Evolutionary conservation across 2,329 filamentous ascomycete species (phyloP).

Genomic region (Lomentospora prolificans): DNA sequence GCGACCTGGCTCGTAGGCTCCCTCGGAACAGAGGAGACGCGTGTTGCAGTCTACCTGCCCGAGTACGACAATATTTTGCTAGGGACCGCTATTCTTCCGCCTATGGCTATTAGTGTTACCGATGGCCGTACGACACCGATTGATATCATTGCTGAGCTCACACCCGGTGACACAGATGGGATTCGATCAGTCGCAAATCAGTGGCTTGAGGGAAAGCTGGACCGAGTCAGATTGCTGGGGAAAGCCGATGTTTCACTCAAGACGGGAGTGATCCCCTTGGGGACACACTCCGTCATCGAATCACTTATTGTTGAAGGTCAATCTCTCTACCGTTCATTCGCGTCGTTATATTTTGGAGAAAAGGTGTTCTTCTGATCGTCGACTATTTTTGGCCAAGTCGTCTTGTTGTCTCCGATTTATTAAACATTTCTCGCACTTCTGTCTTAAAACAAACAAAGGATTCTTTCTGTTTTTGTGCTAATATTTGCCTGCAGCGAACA

Average conservation of each 20-base stretch:
- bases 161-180: constrained; percentile 65
- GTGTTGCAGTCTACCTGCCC: constrained; percentile 69
- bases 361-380: constrained; percentile 28
- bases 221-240: constrained; percentile 60
- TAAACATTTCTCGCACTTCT: background rate
- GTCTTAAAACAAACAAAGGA: background rate
- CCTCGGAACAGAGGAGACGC: constrained; percentile 63
- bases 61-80: constrained; percentile 71
- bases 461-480: constrained; percentile 19
- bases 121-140: constrained; percentile 69
- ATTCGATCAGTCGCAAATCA: constrained; percentile 76
- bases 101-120: constrained; percentile 63
- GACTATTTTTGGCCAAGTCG: background rate
- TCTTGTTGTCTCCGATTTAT: background rate
- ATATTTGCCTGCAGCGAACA: constrained; percentile 40
- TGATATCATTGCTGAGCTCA: constrained; percentile 68
- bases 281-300: constrained; percentile 65
- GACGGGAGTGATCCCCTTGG: constrained; percentile 70
- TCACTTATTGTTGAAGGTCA: constrained; percentile 75
- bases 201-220: constrained; percentile 73
- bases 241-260: constrained; percentile 64
- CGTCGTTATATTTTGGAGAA: constrained; percentile 51
- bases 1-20: constrained; percentile 72
- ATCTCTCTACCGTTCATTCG: constrained; percentile 56
- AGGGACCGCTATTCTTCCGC: constrained; percentile 67